Conservation (phyloP, 306 rosid genomes). For the Nissolia schottii region DNA sequence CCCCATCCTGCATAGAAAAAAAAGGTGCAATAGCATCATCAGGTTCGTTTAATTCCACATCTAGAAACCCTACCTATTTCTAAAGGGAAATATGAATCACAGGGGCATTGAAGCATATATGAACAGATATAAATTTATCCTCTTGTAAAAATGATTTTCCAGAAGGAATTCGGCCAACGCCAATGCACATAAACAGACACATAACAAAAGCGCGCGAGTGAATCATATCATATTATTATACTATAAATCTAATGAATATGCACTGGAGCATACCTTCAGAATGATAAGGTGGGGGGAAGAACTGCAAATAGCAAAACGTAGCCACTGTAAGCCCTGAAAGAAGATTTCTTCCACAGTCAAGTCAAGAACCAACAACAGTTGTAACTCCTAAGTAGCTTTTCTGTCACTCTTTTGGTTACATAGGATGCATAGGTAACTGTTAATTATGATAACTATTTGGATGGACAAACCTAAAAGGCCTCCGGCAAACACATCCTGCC, state of each 20-base stretch:
- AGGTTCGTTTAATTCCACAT: not conserved
- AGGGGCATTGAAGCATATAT: conserved; percentile 8
- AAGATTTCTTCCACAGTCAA: not conserved
- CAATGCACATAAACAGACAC: not conserved
- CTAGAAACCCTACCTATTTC: too few relatives aligned
- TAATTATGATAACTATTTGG: not conserved
- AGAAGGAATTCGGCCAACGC: not conserved
- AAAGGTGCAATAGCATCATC: conserved; percentile 21
- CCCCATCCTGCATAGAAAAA: conserved; percentile 70
- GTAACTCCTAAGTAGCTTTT: not conserved
- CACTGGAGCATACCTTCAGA: conserved; percentile 53
- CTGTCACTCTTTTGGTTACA: not conserved
- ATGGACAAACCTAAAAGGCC: conserved; percentile 64
- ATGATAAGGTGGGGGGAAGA: conserved; percentile 88
- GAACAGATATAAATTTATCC: too few relatives aligned
- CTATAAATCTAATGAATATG: not conserved
- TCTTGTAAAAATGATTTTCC: too few relatives aligned
- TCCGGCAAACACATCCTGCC: conserved; percentile 92
- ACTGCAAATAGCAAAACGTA: conserved; percentile 81
- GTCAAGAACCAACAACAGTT: not conserved
- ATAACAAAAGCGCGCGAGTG: not conserved
- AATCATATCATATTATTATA: not conserved
- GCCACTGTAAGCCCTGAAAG: conserved; percentile 68
- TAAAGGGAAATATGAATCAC: too few relatives aligned
- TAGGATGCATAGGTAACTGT: not conserved